Evolutionary conservation across 2,329 filamentous ascomycete species (phyloP), one percentile per base, ranked within the genome.

Genomic region (Akanthomyces lecanii): DNA sequence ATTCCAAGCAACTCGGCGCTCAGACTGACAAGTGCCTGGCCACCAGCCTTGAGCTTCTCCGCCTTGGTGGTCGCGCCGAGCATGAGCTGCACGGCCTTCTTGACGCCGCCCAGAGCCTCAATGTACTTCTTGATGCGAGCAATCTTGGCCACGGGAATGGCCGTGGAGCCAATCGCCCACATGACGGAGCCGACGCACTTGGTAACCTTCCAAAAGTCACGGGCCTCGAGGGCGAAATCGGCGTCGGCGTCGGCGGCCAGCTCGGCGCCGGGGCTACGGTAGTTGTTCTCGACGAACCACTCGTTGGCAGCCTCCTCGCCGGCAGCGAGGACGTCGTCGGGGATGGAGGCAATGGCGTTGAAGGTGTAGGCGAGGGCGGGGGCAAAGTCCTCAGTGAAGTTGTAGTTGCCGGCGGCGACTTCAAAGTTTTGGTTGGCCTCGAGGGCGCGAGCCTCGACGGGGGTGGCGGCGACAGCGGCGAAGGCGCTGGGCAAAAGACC

Each of bases 61-160:
- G 60, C 62, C 51, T 53, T 61, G 51, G 61, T 65, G 16, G 65
- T 68, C 25, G 67, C 67, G 3, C 64, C 62, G 36, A 71, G 63
- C 45, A 71, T 53, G n/a, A 69, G 66, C 63, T 67, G 45, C 11
- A 69, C 69, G 7, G 67, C 65, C 65, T 68, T 51, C 62, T 64
- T 66, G 25, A 63, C 51, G 11, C 69, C 68, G n/a, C 67, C 69
- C 12, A 71, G 69, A 0, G 65, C 66, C 64, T 70, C 63, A 45
- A 71, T 67, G 64, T 67, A 68, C 64, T 68, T 68, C 66, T 70
- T 71, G 67, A 71, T 69, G 25, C 65, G 54, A 10, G 69, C 65
- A 21, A 70, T 57, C 66, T 69, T 70, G 60, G 67, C 65, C 5
- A 66, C 67, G 4, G 69, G 68, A 1, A 71, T 62, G 5, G 67